Percentiles rank a stretch among this genome's conserved stretches.
Evolutionary conservation across 495 filamentous ascomycete genomes (phyloP).

Genomic region (Lentithecium fluviatile): DNA sequence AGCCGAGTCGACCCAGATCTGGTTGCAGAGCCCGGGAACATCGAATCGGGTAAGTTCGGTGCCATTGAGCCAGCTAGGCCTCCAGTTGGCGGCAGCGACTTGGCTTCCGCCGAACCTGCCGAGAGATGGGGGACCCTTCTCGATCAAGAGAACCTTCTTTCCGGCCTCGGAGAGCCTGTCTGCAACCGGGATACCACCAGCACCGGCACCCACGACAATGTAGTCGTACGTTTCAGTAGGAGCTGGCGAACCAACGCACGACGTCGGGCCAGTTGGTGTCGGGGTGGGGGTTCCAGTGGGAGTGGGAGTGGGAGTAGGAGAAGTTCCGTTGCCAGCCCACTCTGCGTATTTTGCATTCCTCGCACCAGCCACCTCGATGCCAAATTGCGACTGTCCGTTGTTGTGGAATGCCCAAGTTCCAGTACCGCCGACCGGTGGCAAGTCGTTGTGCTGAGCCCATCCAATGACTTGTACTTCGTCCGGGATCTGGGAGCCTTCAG

Average conservation of each 20-base stretch:
- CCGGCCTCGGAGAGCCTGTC: slow-evolving; percentile 64
- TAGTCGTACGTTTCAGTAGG: slow-evolving; percentile 61
- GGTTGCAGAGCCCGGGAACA: slow-evolving; percentile 74
- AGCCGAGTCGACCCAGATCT: slow-evolving; percentile 62
- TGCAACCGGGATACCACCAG: slow-evolving; percentile 64
- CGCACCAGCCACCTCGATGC: slow-evolving; percentile 45
- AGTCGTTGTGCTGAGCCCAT: slow-evolving; percentile 33
- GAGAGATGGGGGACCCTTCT: slow-evolving; percentile 62
- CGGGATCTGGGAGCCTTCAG: slow-evolving; percentile 44
- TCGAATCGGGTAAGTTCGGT: slow-evolving; percentile 73
- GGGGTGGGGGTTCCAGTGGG: slow-evolving; percentile 47
- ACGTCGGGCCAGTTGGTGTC: slow-evolving; percentile 38
- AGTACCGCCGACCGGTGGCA: not conserved
- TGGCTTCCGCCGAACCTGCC: slow-evolving; percentile 57
- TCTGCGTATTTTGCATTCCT: slow-evolving; percentile 48
- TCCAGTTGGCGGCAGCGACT: slow-evolving; percentile 25
- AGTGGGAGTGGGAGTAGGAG: slow-evolving; percentile 43
- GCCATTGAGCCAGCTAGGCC: slow-evolving; percentile 63
- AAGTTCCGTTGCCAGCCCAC: slow-evolving; percentile 29
- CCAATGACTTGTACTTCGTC: slow-evolving; percentile 30
- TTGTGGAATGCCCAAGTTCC: slow-evolving; percentile 28
- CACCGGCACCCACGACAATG: slow-evolving; percentile 64
- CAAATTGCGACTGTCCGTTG: slow-evolving; percentile 47
- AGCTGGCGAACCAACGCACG: slow-evolving; percentile 34
- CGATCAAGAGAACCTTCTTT: slow-evolving; percentile 63